Percentiles rank a stretch among this genome's conserved stretches.
These are phyloP conservation scores for Cutaneotrichosporon spelunceum DNA, from an alignment of 1,284 basidiomycete genomes.

Conservation along the genomic window DNA sequence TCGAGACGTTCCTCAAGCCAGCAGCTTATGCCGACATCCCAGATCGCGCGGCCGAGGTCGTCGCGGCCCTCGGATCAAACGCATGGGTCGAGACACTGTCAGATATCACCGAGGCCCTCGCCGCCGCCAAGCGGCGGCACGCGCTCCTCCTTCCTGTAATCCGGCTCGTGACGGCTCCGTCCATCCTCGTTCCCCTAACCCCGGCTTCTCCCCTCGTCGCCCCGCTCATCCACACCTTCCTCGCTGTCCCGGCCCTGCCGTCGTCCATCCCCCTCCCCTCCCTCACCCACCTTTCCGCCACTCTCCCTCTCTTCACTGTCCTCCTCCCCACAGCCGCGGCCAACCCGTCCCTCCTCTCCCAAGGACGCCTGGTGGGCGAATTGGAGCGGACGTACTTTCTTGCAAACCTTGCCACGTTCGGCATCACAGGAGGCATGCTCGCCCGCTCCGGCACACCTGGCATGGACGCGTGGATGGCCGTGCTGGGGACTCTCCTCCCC, in stretches of 20 bases:
- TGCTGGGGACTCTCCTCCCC: constrained; percentile 34
- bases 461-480: constrained; percentile 38
- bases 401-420: constrained; percentile 50
- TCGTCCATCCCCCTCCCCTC: constrained; percentile 44
- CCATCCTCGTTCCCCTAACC: constrained; percentile 20
- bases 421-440: constrained; percentile 47
- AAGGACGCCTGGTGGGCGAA: constrained; percentile 35
- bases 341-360: constrained; percentile 25
- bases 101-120: constrained; percentile 29
- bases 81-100: constrained; percentile 40
- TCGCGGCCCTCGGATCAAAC: constrained; percentile 17
- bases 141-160: constrained; percentile 34
- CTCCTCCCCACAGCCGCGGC: constrained; percentile 39
- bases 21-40: constrained; percentile 17
- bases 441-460: constrained; percentile 30
- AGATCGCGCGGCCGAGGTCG: constrained; percentile 16
- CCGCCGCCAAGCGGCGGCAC: constrained; percentile 45
- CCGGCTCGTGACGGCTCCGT: constrained; percentile 41
- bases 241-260: constrained; percentile 46
- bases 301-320: constrained; percentile 41
- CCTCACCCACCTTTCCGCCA: constrained; percentile 40
- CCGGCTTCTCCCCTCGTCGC: constrained; percentile 24
- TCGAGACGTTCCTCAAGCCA: constrained; percentile 27
- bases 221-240: constrained; percentile 38
- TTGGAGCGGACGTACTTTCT: constrained; percentile 45